These are phyloP conservation scores for Rhizopus sp. DNA, from an alignment of 371 early-diverging fungal genomes.

Conservation along the genomic window DNA sequence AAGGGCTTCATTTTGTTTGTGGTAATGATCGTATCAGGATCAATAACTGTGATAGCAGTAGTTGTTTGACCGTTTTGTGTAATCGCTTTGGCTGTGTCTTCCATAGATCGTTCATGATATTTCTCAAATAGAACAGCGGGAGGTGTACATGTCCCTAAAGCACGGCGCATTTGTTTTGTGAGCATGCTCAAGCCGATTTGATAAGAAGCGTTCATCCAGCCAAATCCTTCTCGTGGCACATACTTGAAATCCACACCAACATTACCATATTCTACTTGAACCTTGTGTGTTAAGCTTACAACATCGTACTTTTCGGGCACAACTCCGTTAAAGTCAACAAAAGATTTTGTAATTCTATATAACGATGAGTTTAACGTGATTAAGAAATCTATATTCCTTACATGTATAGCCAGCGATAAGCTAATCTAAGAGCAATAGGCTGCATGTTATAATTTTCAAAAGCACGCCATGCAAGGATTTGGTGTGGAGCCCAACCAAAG, in stretches of 20 bases:
- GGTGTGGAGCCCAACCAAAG: slow-evolving; percentile 96
- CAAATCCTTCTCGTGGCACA: slow-evolving; percentile 96
- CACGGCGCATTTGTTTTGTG: slow-evolving; percentile 72
- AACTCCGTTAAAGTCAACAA: slow-evolving; percentile 96
- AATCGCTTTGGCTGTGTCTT: slow-evolving; percentile 34
- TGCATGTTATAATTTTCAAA: slow-evolving; percentile 76
- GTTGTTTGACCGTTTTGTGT: slow-evolving; percentile 38
- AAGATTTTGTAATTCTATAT: slow-evolving; percentile 80
- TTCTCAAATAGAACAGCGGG: slow-evolving; percentile 71
- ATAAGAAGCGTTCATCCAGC: slow-evolving; percentile 97
- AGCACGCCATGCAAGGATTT: slow-evolving; percentile 91
- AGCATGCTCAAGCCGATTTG: slow-evolving; percentile 83
- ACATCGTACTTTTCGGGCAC: slow-evolving; percentile 98
- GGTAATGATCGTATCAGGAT: background rate
- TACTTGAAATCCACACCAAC: slow-evolving; percentile 94
- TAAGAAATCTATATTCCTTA: slow-evolving; percentile 24
- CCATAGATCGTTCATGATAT: slow-evolving; percentile 10
- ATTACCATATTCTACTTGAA: slow-evolving; percentile 95
- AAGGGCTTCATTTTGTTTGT: background rate
- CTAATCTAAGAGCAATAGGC: slow-evolving; percentile 72
- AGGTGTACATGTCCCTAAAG: slow-evolving; percentile 78
- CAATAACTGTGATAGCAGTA: slow-evolving; percentile 36
- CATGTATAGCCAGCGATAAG: slow-evolving; percentile 92
- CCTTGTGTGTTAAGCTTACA: slow-evolving; percentile 86
- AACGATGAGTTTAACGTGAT: background rate